Base-by-base conservation (phyloP, 2,329 filamentous ascomycete species). In the Aschersonia sp. region DNA sequence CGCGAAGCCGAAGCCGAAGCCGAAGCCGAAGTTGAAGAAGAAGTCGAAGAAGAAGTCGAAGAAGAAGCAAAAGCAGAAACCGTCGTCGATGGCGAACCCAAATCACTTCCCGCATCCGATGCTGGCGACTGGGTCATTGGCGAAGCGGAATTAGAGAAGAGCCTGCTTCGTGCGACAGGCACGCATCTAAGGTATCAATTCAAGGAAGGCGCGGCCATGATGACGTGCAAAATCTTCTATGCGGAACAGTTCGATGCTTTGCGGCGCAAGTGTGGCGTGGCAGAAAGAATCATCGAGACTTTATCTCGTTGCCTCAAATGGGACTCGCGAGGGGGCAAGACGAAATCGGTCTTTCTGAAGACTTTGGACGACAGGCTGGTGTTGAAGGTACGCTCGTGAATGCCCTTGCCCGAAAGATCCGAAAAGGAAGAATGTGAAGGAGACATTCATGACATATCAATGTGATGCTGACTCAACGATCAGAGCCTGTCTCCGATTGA, bases 191-290 rank as follows among this genome's bases (percentile, higher is more conserved):
- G 94, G 60, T 98, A 96, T 61, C 88, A 94, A 51, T 98, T 97
- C 65, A 83, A 84, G 31, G 89, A 96, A 61, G 89, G 91, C 0
- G 82, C 85, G n/a, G 91, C 94, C 3, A 87, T 85, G 58, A 94
- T 96, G 77, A 84, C 91, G 45, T 97, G 94, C 71, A 98, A 98
- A 66, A 92, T 98, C 44, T 97, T 98, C 65, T 98, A 94, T 58
- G 92, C 92, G 0, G 92, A 97, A 63, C 92, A 96, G 53, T 98
- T 98, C 56, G 92, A 98, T 65, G 92, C 92, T 3, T 74, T 98
- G 40, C 81, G 92, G 48, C 79, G 86, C 49, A 96, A 95, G 65
- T 97, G 91, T 54, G 91, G 91, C 12, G 85, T 96, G 6, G 82
- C 88, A 1, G 89, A 97, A 59, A 85, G 92, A 38, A 94, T 98